Percentiles rank a stretch among this genome's conserved stretches.
Evolutionary conservation across 2,329 filamentous ascomycete species (phyloP).

Genomic region (Alternaria postmessia): DNA sequence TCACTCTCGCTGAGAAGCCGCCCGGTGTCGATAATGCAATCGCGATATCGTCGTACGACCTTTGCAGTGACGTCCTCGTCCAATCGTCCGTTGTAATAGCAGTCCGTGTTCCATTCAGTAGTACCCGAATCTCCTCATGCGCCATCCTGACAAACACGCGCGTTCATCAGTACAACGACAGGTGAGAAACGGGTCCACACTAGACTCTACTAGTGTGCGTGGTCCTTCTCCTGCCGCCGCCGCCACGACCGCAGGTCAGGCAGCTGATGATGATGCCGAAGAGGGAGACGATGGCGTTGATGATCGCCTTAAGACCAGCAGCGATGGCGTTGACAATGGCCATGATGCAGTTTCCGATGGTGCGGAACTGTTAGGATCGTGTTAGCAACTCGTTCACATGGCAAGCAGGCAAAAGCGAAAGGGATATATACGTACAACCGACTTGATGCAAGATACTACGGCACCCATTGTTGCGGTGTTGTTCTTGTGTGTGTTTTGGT

Average conservation of each 20-base stretch:
- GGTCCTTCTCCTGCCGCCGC: slow-evolving; percentile 48
- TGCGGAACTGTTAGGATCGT: slow-evolving; percentile 49
- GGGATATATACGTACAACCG: slow-evolving; percentile 63
- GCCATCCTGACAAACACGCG: slow-evolving; percentile 7
- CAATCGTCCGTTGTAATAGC: not conserved
- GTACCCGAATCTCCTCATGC: slow-evolving; percentile 13
- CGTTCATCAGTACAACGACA: slow-evolving; percentile 2
- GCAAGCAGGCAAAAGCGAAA: not conserved
- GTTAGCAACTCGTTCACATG: not conserved
- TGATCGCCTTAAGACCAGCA: slow-evolving; percentile 56
- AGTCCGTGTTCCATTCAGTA: not conserved
- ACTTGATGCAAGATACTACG: slow-evolving; percentile 71
- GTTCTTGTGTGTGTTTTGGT: slow-evolving; percentile 10
- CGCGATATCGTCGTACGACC: not conserved
- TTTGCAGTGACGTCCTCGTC: not conserved
- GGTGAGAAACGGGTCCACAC: slow-evolving; percentile 27
- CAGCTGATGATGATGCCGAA: slow-evolving; percentile 60
- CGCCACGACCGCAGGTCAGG: slow-evolving; percentile 58
- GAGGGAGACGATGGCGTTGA: slow-evolving; percentile 59
- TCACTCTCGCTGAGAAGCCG: not conserved
- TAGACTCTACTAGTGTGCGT: slow-evolving; percentile 52
- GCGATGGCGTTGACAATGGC: slow-evolving; percentile 58
- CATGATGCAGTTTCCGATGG: slow-evolving; percentile 58
- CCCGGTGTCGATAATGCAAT: not conserved
- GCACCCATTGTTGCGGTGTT: slow-evolving; percentile 72